A percentile compares a stretch with the other conserved stretches of the same genome.
Conservation (phyloP, 2,329 filamentous ascomycete genomes). For the Apiospora saccharicola region DNA sequence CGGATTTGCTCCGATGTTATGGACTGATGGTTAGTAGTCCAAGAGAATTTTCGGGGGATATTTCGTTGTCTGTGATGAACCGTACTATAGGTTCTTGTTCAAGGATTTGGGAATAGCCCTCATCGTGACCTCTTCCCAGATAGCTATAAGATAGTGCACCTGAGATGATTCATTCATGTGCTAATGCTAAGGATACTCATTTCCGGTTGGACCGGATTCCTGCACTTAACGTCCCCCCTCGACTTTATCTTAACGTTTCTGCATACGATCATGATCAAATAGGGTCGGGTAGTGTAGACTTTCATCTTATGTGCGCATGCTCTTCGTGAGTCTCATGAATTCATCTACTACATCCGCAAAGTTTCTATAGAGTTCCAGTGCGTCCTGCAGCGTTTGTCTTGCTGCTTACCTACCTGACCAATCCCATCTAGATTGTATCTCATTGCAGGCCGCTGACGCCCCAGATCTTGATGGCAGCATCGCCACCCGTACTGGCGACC, state of each 20-base stretch:
- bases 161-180: neutral
- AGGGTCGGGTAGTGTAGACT: neutral
- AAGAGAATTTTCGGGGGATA: neutral
- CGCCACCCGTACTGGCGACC: conserved; percentile 82
- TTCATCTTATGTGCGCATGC: neutral
- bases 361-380: neutral
- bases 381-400: neutral
- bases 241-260: neutral
- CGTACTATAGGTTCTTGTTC: neutral
- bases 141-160: neutral
- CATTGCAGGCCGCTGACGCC: conserved; percentile 64
- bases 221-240: neutral
- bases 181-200: neutral
- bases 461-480: conserved; percentile 94
- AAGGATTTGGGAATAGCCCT: neutral
- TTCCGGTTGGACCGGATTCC: neutral
- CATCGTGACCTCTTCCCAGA: neutral
- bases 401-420: neutral
- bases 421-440: conserved; percentile 21
- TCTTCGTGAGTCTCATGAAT: conserved; percentile 14
- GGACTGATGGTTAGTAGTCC: neutral
- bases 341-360: conserved; percentile 12
- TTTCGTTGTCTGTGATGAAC: conserved; percentile 6
- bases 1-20: neutral
- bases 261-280: neutral